Percentiles rank a stretch among this genome's conserved stretches.
Evolutionary conservation across 2,329 filamentous ascomycete species (phyloP).

Genomic region (Corniculantispora saksenae): DNA sequence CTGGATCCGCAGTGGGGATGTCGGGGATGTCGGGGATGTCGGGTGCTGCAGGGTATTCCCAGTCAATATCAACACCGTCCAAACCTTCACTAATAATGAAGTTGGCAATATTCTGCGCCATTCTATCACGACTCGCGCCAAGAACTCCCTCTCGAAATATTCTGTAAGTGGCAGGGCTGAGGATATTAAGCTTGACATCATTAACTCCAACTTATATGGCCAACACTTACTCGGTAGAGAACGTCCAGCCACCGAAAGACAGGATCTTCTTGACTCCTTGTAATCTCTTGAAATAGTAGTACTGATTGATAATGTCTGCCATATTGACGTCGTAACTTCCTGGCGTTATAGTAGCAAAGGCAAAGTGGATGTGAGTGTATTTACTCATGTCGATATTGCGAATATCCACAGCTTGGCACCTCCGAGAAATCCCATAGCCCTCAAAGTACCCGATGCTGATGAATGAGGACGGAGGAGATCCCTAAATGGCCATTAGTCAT

Average conservation of each 20-base stretch:
- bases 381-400: slow-evolving; percentile 23
- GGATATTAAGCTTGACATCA: neutral
- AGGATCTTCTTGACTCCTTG: slow-evolving; percentile 37
- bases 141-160: slow-evolving; percentile 38
- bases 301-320: slow-evolving; percentile 28
- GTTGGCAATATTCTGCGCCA: slow-evolving; percentile 32
- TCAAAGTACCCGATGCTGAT: slow-evolving; percentile 26
- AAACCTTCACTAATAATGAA: neutral
- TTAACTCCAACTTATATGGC: too few relatives aligned
- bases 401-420: slow-evolving; percentile 27
- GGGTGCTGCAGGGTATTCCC: slow-evolving; percentile 15
- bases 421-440: slow-evolving; percentile 16
- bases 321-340: slow-evolving; percentile 24
- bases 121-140: slow-evolving; percentile 31
- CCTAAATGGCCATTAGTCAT: neutral
- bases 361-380: slow-evolving; percentile 29
- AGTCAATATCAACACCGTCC: too few relatives aligned
- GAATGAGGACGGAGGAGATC: slow-evolving; percentile 11
- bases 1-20: slow-evolving; percentile 12
- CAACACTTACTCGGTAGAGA: slow-evolving; percentile 33
- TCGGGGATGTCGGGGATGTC: slow-evolving; percentile 19
- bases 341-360: slow-evolving; percentile 26
- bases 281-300: slow-evolving; percentile 30
- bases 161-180: slow-evolving; percentile 29
- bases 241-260: slow-evolving; percentile 48